A percentile compares a stretch with the other conserved stretches of the same genome.
These are phyloP conservation scores for Candolleomyces eurysporus DNA, from an alignment of 768 basidiomycete species.

Conservation along the genomic window DNA sequence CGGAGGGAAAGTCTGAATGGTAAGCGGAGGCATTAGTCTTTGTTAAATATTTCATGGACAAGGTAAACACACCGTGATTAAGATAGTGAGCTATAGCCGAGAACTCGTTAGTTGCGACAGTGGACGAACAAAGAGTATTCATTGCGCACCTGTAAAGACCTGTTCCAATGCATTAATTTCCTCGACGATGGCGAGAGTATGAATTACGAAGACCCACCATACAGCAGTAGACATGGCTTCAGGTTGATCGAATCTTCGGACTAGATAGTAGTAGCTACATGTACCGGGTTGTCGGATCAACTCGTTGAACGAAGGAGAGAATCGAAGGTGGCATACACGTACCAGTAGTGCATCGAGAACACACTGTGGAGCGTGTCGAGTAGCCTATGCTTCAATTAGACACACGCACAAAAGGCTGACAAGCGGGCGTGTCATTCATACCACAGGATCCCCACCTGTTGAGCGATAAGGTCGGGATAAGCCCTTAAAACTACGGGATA, in stretches of 20 bases:
- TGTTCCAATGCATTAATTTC: not conserved
- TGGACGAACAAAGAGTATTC: not conserved
- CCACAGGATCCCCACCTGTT: not conserved
- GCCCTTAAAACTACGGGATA: not conserved
- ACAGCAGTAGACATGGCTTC: not conserved
- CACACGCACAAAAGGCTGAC: not conserved
- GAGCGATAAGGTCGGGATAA: not conserved
- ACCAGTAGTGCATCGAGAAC: slow-evolving; percentile 5
- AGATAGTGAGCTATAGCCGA: not conserved
- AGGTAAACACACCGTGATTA: not conserved
- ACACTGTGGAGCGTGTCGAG: not conserved
- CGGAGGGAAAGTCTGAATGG: not conserved
- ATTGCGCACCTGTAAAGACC: not conserved
- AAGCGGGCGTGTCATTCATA: not conserved
- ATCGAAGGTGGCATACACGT: slow-evolving; percentile 6
- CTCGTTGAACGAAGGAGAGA: not conserved
- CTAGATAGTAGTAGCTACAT: not conserved
- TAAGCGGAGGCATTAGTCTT: not conserved
- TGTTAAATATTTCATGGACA: too few relatives aligned
- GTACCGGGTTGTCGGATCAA: not conserved
- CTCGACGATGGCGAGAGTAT: not conserved
- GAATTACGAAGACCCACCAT: not conserved
- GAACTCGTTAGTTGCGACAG: too few relatives aligned
- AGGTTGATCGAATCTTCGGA: not conserved
- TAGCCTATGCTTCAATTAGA: not conserved